phyloP scores from a whole-genome alignment of 225 moss, liverwort and hornwort species.

The Bryum argenteum region DNA sequence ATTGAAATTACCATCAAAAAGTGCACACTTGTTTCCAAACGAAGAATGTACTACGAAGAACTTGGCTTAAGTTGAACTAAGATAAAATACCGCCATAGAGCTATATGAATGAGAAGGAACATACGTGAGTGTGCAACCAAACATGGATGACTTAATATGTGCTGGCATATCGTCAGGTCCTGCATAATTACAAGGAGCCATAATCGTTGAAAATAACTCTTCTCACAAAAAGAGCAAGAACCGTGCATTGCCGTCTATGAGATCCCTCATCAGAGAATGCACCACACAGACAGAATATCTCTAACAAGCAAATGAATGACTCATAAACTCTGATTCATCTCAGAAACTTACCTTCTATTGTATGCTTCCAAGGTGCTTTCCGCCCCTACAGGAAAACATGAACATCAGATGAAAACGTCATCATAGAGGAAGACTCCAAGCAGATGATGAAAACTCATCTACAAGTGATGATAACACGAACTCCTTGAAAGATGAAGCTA shows the following conservation, averaged over 20 bases:
- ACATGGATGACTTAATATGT: constrained; percentile 93
- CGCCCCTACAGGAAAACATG: constrained; percentile 57
- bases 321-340: neutral
- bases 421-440: neutral
- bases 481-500: neutral
- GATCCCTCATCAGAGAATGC: constrained; percentile 9
- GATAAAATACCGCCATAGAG: constrained; percentile 8
- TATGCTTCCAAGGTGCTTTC: constrained; percentile 93
- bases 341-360: constrained; percentile 74
- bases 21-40: too few species aligned
- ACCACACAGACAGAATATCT: too few species aligned
- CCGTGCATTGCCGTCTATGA: neutral
- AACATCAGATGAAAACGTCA: constrained; percentile 22
- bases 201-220: constrained; percentile 10
- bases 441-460: neutral
- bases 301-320: neutral
- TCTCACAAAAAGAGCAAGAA: neutral
- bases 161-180: constrained; percentile 98
- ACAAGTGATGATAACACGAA: constrained; percentile 17
- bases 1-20: neutral
- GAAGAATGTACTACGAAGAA: neutral
- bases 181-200: constrained; percentile 38
- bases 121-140: constrained; percentile 90
- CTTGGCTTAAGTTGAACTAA: neutral
- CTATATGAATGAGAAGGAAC: constrained; percentile 36